Conservation (phyloP, 1,284 basidiomycete genomes). For the Apiotrichum sp. region DNA sequence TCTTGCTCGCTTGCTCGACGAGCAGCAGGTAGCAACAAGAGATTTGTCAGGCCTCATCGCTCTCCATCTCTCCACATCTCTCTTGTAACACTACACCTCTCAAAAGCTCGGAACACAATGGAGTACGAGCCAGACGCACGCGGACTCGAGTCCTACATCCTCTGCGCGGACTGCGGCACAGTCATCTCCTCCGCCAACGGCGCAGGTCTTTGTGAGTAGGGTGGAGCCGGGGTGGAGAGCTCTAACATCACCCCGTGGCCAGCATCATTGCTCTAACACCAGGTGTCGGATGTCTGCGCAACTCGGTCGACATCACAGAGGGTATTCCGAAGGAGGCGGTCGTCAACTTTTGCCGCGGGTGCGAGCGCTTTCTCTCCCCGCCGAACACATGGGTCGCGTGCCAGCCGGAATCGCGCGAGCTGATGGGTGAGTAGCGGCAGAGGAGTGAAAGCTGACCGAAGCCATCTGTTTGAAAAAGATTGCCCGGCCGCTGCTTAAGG, state of each 20-base stretch:
- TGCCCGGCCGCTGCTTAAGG: slow-evolving; percentile 80
- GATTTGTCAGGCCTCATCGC: too few relatives aligned
- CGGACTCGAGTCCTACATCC: slow-evolving; percentile 44
- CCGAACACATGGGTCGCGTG: slow-evolving; percentile 81
- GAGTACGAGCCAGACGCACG: slow-evolving; percentile 42
- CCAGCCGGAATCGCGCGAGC: slow-evolving; percentile 84
- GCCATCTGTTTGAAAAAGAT: slow-evolving; percentile 88
- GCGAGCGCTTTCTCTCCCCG: slow-evolving; percentile 90
- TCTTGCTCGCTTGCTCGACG: too few relatives aligned
- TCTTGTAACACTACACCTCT: too few relatives aligned
- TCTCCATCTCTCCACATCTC: background rate
- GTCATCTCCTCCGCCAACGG: slow-evolving; percentile 81
- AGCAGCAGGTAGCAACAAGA: too few relatives aligned
- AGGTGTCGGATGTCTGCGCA: slow-evolving; percentile 39
- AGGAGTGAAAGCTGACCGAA: slow-evolving; percentile 2
- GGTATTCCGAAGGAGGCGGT: slow-evolving; percentile 97
- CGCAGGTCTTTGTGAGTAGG: slow-evolving; percentile 74
- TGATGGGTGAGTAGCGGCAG: slow-evolving; percentile 54
- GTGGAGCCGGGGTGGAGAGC: slow-evolving; percentile 38
- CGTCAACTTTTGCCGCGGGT: slow-evolving; percentile 90
- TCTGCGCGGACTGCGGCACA: slow-evolving; percentile 58
- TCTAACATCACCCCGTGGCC: too few relatives aligned
- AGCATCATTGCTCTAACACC: too few relatives aligned
- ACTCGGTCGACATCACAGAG: slow-evolving; percentile 90
- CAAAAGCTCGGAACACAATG: slow-evolving; percentile 21